These are phyloP conservation scores for Lipomyces chichibuensis DNA, from an alignment of 805 yeast species.

Conservation along the genomic window DNA sequence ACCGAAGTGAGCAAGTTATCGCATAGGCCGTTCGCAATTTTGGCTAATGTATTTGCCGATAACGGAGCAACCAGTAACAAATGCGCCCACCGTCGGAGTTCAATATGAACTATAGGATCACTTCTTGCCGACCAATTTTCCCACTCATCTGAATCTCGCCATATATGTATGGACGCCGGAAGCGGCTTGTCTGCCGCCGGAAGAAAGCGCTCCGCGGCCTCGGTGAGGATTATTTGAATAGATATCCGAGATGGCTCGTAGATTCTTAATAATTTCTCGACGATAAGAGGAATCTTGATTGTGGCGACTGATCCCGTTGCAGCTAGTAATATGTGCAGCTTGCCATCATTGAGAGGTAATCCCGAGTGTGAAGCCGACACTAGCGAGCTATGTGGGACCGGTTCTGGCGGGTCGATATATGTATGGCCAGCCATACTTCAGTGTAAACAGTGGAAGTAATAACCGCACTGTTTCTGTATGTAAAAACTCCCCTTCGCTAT, in stretches of 20 bases:
- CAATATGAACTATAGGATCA: slow-evolving; percentile 94
- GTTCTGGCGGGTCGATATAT: not conserved
- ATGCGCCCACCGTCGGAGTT: slow-evolving; percentile 96
- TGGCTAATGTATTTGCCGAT: slow-evolving; percentile 89
- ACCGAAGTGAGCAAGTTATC: slow-evolving; percentile 90
- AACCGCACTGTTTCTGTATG: not conserved
- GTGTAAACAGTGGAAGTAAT: not conserved
- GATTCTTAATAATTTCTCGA: slow-evolving; percentile 79
- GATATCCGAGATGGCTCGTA: slow-evolving; percentile 75
- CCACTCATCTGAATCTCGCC: slow-evolving; percentile 98
- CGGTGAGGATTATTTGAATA: slow-evolving; percentile 83
- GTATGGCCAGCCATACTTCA: not conserved
- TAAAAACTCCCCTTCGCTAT: not conserved
- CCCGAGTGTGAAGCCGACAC: slow-evolving; percentile 26
- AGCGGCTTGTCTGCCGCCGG: slow-evolving; percentile 47
- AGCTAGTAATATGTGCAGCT: slow-evolving; percentile 84
- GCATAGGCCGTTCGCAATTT: slow-evolving; percentile 86
- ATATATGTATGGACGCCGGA: slow-evolving; percentile 73
- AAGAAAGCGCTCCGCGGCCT: slow-evolving; percentile 80
- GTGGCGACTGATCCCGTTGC: slow-evolving; percentile 98
- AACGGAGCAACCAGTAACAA: slow-evolving; percentile 90
- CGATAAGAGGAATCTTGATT: slow-evolving; percentile 85
- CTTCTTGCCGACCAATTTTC: slow-evolving; percentile 72
- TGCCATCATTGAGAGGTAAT: slow-evolving; percentile 63
- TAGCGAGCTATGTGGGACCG: not conserved